phyloP scores from a whole-genome alignment of 352 stramenopile species.

The Thalassiosira mediterranea region DNA sequence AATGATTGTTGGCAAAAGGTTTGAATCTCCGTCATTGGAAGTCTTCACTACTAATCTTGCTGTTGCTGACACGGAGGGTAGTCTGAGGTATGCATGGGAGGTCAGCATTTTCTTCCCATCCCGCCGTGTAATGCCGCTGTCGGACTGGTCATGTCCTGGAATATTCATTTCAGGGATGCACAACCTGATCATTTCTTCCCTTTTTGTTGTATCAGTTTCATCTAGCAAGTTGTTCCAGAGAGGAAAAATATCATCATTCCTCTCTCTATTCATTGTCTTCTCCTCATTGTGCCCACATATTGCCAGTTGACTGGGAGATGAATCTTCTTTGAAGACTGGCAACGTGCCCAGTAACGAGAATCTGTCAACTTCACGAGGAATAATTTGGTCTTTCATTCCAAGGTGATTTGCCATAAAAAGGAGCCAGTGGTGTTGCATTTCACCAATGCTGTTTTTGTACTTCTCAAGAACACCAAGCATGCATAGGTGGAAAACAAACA shows the following conservation, averaged over 20 bases:
- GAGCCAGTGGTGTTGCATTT: slow-evolving; percentile 81
- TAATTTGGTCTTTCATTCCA: slow-evolving; percentile 65
- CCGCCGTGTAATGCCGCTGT: slow-evolving; percentile 13
- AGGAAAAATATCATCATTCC: slow-evolving; percentile 29
- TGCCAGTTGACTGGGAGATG: slow-evolving; percentile 16
- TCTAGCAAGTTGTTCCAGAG: slow-evolving; percentile 42
- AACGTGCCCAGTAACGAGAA: slow-evolving; percentile 62
- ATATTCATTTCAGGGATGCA: slow-evolving; percentile 13
- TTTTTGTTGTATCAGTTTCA: slow-evolving; percentile 33
- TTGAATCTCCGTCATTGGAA: slow-evolving; percentile 15
- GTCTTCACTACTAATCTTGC: slow-evolving; percentile 24
- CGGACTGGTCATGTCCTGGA: background rate
- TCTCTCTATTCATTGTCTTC: background rate
- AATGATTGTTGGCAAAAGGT: slow-evolving; percentile 67
- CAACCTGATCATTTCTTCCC: slow-evolving; percentile 33
- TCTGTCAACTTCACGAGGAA: slow-evolving; percentile 62
- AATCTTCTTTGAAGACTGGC: slow-evolving; percentile 55
- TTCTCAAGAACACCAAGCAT: slow-evolving; percentile 93
- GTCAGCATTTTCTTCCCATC: slow-evolving; percentile 50
- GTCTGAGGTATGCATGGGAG: slow-evolving; percentile 36
- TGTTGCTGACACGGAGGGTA: slow-evolving; percentile 18
- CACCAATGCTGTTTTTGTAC: slow-evolving; percentile 83
- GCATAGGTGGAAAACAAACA: slow-evolving; percentile 93
- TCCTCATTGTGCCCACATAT: background rate
- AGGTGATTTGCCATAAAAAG: slow-evolving; percentile 60